Conservation (phyloP, 192 early-diverging fungal species). For the Coemansia sp. region DNA sequence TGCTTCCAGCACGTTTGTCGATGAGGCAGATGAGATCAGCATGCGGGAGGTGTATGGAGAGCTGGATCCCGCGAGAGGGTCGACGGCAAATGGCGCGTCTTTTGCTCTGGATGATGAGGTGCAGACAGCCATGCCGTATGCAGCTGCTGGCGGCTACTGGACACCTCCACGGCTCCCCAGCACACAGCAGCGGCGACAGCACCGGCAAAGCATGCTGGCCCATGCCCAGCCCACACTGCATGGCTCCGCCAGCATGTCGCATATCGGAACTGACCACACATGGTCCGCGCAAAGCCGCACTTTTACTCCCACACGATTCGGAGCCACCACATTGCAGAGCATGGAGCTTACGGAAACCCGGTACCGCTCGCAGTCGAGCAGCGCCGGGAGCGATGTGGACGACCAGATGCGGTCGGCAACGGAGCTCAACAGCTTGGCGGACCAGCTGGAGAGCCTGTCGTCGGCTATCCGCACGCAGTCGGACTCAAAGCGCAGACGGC, state of each 20-base stretch:
- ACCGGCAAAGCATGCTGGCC: constrained; percentile 37
- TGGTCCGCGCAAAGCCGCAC: not conserved
- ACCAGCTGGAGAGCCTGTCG: constrained; percentile 47
- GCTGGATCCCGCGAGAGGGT: constrained; percentile 14
- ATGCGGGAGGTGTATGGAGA: constrained; percentile 6
- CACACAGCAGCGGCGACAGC: constrained; percentile 36
- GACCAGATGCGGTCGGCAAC: constrained; percentile 27
- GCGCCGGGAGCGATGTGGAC: constrained; percentile 28
- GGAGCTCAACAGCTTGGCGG: constrained; percentile 43
- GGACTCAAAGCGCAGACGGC: constrained; percentile 39
- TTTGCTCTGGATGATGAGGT: constrained; percentile 38
- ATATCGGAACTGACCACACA: not conserved
- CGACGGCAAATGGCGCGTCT: constrained; percentile 45
- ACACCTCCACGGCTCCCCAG: constrained; percentile 32
- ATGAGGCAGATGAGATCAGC: constrained; percentile 17
- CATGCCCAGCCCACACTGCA: constrained; percentile 9
- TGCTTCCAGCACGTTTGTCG: constrained; percentile 7
- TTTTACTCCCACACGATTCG: not conserved
- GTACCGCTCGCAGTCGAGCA: constrained; percentile 12
- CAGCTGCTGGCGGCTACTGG: constrained; percentile 20
- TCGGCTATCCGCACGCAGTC: constrained; percentile 45
- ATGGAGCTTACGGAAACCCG: constrained; percentile 8
- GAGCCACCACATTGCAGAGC: not conserved
- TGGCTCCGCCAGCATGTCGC: constrained; percentile 1
- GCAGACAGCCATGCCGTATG: constrained; percentile 7